A percentile compares a stretch with the other conserved stretches of the same genome.
These are phyloP conservation scores for Parvularia atlantis DNA, from an alignment of 78 protist genomes.

Conservation along the genomic window DNA sequence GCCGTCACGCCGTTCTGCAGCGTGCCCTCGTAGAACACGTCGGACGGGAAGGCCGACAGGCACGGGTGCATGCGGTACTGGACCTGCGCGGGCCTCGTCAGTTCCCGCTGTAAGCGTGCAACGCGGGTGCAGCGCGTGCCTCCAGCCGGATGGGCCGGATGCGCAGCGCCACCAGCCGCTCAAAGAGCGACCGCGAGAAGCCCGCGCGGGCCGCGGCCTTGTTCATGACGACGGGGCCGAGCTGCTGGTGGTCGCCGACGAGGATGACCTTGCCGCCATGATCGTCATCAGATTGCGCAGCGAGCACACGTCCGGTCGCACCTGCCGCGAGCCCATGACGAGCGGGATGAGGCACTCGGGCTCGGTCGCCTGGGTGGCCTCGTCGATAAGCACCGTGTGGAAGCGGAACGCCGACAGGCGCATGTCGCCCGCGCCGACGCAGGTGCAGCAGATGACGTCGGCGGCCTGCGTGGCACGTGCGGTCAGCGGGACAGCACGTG, in stretches of 20 bases:
- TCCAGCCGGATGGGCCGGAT: conserved; percentile 88
- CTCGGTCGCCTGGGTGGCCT: conserved; percentile 97
- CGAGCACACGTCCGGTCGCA: too few relatives aligned
- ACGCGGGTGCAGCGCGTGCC: neutral
- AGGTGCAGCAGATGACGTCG: conserved; percentile 96
- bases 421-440: conserved; percentile 97
- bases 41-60: conserved; percentile 89
- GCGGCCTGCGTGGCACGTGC: conserved; percentile 42
- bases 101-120: neutral
- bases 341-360: conserved; percentile 97
- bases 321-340: conserved; percentile 84
- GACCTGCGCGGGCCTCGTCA: conserved; percentile 33
- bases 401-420: conserved; percentile 75
- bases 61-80: conserved; percentile 99
- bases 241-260: conserved; percentile 90
- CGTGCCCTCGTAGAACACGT: conserved; percentile 97
- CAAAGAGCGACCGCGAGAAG: conserved; percentile 90
- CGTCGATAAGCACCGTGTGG: conserved; percentile 91
- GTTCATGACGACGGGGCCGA: conserved; percentile 98
- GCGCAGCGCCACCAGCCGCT: conserved; percentile 88
- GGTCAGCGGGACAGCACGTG: too few relatives aligned
- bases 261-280: conserved; percentile 29
- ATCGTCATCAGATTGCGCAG: too few relatives aligned
- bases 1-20: conserved; percentile 93
- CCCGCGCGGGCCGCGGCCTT: conserved; percentile 94